phyloP scores from a whole-genome alignment of 2,329 filamentous ascomycete genomes.

The Colletotrichum lini region DNA sequence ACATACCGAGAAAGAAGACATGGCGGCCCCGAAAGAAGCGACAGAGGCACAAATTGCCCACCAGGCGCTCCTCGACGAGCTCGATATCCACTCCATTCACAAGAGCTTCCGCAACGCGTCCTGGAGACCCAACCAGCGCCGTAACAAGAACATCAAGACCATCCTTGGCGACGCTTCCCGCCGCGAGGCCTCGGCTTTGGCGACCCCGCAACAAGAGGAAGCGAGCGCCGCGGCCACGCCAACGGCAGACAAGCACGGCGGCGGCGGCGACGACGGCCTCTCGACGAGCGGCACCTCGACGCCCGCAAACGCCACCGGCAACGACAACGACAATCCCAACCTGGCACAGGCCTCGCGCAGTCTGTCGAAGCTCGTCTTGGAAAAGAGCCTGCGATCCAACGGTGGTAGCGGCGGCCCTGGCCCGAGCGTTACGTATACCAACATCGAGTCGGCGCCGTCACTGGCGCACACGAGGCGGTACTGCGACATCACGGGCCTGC shows the following conservation, averaged over 20 bases:
- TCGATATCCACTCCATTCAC: slow-evolving; percentile 89
- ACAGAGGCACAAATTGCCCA: slow-evolving; percentile 85
- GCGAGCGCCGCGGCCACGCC: slow-evolving; percentile 81
- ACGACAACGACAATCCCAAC: slow-evolving; percentile 68
- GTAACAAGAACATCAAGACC: slow-evolving; percentile 99
- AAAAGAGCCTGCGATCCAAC: slow-evolving; percentile 76
- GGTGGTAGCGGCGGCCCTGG: slow-evolving; percentile 62
- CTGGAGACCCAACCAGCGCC: slow-evolving; percentile 94
- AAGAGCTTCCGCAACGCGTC: slow-evolving; percentile 91
- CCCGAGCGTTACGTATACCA: slow-evolving; percentile 90
- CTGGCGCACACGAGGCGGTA: slow-evolving; percentile 89
- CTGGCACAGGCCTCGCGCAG: slow-evolving; percentile 91
- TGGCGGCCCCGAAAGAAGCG: slow-evolving; percentile 77
- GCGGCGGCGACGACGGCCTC: slow-evolving; percentile 69
- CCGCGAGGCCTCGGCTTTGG: slow-evolving; percentile 84
- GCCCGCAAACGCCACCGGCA: slow-evolving; percentile 59
- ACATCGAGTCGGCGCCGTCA: slow-evolving; percentile 94
- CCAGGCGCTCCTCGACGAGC: slow-evolving; percentile 87
- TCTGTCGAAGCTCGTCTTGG: slow-evolving; percentile 88
- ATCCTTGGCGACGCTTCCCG: slow-evolving; percentile 91
- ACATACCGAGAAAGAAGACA: slow-evolving; percentile 63
- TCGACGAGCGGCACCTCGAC: slow-evolving; percentile 73
- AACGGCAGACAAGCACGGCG: slow-evolving; percentile 50
- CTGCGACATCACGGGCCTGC: slow-evolving; percentile 94
- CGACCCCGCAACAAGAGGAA: slow-evolving; percentile 80